Evolutionary conservation across 768 basidiomycete genomes (phyloP).

Genomic region (Thelephora ganbajun): DNA sequence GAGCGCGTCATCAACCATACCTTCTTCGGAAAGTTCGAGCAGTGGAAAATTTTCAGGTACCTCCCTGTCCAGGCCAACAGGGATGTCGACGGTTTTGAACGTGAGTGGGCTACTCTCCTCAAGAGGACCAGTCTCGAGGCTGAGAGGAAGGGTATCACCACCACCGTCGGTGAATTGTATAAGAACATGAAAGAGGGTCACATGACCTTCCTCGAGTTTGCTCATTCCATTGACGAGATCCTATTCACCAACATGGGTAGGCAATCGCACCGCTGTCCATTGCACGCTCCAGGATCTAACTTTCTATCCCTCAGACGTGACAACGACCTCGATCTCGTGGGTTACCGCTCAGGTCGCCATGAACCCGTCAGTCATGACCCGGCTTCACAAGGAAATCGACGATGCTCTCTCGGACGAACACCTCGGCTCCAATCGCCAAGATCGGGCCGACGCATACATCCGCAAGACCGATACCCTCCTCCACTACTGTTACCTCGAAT

Average conservation of each 20-base stretch:
- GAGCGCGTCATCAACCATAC: conserved; percentile 1
- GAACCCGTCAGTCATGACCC: background rate
- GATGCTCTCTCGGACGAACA: background rate
- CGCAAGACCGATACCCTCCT: background rate
- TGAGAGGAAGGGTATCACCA: background rate
- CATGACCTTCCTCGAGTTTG: background rate
- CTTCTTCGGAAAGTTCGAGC: conserved; percentile 2
- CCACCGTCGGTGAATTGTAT: background rate
- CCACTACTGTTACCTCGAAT: conserved; percentile 2
- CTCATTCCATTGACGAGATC: background rate
- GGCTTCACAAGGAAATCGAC: background rate
- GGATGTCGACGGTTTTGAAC: background rate
- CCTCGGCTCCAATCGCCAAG: background rate
- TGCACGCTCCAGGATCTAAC: background rate
- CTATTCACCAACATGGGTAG: conserved; percentile 2
- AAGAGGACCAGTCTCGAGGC: background rate
- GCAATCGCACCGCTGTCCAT: background rate
- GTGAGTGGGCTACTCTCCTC: background rate
- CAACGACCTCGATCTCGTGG: conserved; percentile 2
- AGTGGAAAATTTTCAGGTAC: background rate
- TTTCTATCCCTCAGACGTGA: background rate
- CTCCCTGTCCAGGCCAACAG: background rate
- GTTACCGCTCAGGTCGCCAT: background rate
- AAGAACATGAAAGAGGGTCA: background rate
- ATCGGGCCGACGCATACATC: background rate